Conservation (phyloP, 1,139 yeast species). For the Barnettozyma hawaiiensis region DNA sequence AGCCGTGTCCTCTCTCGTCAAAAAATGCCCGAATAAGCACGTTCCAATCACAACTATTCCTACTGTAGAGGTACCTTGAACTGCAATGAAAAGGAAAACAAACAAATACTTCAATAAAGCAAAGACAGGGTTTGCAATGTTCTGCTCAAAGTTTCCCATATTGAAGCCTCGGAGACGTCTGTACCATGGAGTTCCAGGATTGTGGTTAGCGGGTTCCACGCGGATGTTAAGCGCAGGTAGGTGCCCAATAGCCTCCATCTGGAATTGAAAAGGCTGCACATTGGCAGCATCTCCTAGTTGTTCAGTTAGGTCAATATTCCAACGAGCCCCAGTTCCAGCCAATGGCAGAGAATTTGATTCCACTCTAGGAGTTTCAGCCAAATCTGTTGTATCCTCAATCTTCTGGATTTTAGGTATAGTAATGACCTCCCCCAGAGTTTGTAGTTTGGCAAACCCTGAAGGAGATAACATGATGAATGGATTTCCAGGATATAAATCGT, state of each 20-base stretch:
- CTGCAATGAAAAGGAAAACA: neutral
- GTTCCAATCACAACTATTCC: neutral
- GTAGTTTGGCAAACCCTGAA: conserved; percentile 35
- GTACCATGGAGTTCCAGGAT: neutral
- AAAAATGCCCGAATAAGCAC: neutral
- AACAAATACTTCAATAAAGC: neutral
- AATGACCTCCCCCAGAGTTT: conserved; percentile 14
- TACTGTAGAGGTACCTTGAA: neutral
- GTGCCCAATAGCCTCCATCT: neutral
- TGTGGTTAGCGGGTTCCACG: neutral
- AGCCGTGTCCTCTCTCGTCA: neutral
- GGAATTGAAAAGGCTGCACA: neutral
- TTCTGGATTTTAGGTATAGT: neutral
- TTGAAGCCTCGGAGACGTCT: neutral
- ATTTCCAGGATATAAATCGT: conserved; percentile 32
- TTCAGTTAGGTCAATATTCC: neutral
- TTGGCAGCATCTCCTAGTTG: neutral
- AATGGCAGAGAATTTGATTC: neutral
- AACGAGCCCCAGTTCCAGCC: neutral
- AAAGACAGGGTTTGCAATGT: neutral
- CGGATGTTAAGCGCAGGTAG: neutral
- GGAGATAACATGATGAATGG: conserved; percentile 40
- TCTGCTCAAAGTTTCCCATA: neutral
- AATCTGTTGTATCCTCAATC: neutral
- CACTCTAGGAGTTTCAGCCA: neutral